phyloP scores from a whole-genome alignment of 495 filamentous ascomycete genomes.

The Neurospora intermedia region DNA sequence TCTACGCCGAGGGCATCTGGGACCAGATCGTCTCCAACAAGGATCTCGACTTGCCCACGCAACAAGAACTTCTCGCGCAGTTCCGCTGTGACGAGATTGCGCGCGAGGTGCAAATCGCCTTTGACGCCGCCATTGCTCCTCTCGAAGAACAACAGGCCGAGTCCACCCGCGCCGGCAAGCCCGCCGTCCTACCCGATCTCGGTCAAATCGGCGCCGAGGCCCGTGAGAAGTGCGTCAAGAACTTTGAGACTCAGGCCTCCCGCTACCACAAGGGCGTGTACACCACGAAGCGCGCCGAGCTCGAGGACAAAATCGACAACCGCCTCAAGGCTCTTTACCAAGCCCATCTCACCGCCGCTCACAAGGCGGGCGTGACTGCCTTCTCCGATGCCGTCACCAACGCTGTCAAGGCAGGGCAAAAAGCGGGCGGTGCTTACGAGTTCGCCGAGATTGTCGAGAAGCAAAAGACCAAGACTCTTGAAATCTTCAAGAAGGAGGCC shows the following conservation, averaged over 20 bases:
- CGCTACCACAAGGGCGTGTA: constrained; percentile 96
- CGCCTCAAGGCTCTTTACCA: constrained; percentile 81
- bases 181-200: constrained; percentile 61
- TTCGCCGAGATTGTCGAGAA: constrained; percentile 87
- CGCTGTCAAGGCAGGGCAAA: constrained; percentile 79
- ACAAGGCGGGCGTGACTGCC: constrained; percentile 75
- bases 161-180: constrained; percentile 56
- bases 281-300: constrained; percentile 67
- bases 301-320: constrained; percentile 75
- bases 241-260: constrained; percentile 81
- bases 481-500: constrained; percentile 68
- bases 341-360: constrained; percentile 73
- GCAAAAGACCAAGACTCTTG: constrained; percentile 65
- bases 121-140: constrained; percentile 71
- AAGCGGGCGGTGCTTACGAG: constrained; percentile 79
- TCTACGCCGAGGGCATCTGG: constrained; percentile 91
- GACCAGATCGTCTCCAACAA: constrained; percentile 98
- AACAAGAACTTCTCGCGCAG: constrained; percentile 92
- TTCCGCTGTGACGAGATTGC: constrained; percentile 96
- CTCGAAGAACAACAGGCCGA: constrained; percentile 80
- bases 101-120: constrained; percentile 70
- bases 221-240: constrained; percentile 62
- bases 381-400: constrained; percentile 75
- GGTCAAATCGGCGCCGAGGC: constrained; percentile 64
- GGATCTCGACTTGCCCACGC: constrained; percentile 90